These are phyloP conservation scores for Adansonia madagascariensis DNA, from an alignment of 441 rosid genomes.

Conservation along the genomic window DNA sequence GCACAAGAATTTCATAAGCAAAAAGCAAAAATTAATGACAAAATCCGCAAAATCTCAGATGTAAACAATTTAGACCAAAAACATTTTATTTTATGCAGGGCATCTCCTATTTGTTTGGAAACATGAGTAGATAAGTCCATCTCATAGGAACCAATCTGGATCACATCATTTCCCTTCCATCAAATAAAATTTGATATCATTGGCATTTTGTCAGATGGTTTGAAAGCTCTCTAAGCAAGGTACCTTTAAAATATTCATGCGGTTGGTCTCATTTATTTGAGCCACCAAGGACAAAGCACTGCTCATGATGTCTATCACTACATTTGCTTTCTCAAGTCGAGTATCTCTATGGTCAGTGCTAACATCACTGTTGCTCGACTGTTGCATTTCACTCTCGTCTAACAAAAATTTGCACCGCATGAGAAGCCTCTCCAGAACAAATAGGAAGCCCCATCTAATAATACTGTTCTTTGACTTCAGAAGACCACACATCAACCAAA, in stretches of 20 bases:
- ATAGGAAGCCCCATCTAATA: slow-evolving; percentile 89
- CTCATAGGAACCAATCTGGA: slow-evolving; percentile 4
- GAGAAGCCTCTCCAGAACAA: slow-evolving; percentile 93
- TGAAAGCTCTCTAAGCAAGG: slow-evolving; percentile 26
- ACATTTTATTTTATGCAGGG: background rate
- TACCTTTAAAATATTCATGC: slow-evolving; percentile 95
- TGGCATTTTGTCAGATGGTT: slow-evolving; percentile 14
- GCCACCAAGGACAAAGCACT: slow-evolving; percentile 86
- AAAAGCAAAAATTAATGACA: background rate
- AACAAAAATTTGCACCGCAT: slow-evolving; percentile 90
- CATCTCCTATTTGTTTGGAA: background rate
- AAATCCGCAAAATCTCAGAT: background rate
- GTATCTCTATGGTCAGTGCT: slow-evolving; percentile 48
- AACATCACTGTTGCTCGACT: slow-evolving; percentile 46
- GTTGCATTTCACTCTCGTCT: slow-evolving; percentile 86
- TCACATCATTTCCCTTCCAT: background rate
- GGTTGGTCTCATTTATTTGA: slow-evolving; percentile 89
- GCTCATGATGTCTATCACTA: slow-evolving; percentile 95
- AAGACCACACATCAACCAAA: slow-evolving; percentile 91
- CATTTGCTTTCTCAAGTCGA: slow-evolving; percentile 93
- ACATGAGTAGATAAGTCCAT: background rate
- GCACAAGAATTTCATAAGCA: background rate
- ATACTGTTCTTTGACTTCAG: slow-evolving; percentile 77
- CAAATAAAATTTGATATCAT: slow-evolving; percentile 5
- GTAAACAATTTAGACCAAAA: background rate